Percentiles rank a stretch among this genome's conserved stretches.
These are phyloP conservation scores for Phytophthora kernoviae DNA, from an alignment of 352 stramenopile genomes.

Conservation along the genomic window DNA sequence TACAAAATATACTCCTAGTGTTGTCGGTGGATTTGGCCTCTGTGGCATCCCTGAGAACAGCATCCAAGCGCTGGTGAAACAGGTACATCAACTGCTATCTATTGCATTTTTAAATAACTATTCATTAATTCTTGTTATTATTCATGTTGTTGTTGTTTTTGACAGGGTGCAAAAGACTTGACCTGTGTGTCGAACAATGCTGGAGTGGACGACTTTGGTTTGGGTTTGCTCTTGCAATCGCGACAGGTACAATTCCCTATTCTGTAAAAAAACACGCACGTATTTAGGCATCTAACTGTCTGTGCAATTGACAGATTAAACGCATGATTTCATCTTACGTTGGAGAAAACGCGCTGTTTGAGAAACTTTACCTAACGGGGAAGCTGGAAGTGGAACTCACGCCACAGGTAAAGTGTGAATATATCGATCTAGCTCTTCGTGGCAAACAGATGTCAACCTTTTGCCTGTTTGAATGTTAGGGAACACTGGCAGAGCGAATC, in stretches of 20 bases:
- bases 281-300: too few species aligned
- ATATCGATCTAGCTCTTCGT: too few species aligned
- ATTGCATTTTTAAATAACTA: too few species aligned
- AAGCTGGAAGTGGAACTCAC: constrained; percentile 96
- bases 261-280: background rate
- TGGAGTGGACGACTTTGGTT: constrained; percentile 93
- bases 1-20: too few species aligned
- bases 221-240: constrained; percentile 93
- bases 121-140: background rate
- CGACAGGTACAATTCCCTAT: constrained; percentile 61
- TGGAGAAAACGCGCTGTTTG: constrained; percentile 96
- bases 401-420: constrained; percentile 66
- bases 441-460: too few species aligned
- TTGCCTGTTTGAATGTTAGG: too few species aligned
- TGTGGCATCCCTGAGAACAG: constrained; percentile 93
- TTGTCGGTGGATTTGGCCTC: constrained; percentile 91
- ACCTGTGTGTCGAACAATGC: constrained; percentile 94
- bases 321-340: constrained; percentile 97
- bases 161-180: constrained; percentile 80
- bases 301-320: constrained; percentile 79
- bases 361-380: constrained; percentile 92
- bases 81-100: constrained; percentile 29
- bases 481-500: constrained; percentile 94
- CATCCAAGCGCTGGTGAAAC: constrained; percentile 85
- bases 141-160: background rate